Evolutionary conservation across 345 rosid genomes (phyloP), one percentile per base, ranked within the genome.

Genomic region (Conringia planisiliqua): DNA sequence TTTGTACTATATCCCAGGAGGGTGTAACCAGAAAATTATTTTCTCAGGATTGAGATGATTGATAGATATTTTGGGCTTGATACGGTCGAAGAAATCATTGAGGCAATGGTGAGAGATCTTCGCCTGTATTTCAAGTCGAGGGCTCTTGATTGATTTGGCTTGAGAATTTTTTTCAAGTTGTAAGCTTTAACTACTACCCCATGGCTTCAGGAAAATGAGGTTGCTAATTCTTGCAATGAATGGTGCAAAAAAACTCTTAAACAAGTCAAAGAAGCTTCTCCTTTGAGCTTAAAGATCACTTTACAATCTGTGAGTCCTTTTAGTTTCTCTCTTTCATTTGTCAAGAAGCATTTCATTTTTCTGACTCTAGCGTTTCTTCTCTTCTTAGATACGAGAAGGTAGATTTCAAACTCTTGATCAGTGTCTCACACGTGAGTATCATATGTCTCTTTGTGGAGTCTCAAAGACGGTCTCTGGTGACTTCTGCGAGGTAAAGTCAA

Each of bases 41-140:
- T 68, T 30, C 18, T 70, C 85, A 90, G 97, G 96, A 82, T 90
- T 42, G 88, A 87, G 73, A 70, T 73, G 66, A 86, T 95, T 17
- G 98, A 95, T 84, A 89, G 78, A 76, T 92, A 93, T 74, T 90
- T 95, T 68, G 58, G 93, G 69, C 92, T 85, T 62, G 98, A 90
- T 76, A 86, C 97, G 24, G 84, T 92, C 20, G 97, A 92, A 80
- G 97, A 95, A 83, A 95, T 95, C 68, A 77, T 86, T 58, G 86
- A 86, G 64, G 91, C 92, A 54, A 62, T 90, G 92, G 98, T 95
- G 76, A 79, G 93, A 66, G 52, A 58, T 50, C 33, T 66, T 72
- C 66, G 32, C 51, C 55, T 76, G 46, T 51, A 29, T 33, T 55
- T 62, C 39, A 33, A 40, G n/a, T 51, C 66, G 24, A 26, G 11